A percentile compares a stretch with the other conserved stretches of the same genome.
Conservation (phyloP, 2,329 filamentous ascomycete genomes). For the Paecilomyces variotii region DNA sequence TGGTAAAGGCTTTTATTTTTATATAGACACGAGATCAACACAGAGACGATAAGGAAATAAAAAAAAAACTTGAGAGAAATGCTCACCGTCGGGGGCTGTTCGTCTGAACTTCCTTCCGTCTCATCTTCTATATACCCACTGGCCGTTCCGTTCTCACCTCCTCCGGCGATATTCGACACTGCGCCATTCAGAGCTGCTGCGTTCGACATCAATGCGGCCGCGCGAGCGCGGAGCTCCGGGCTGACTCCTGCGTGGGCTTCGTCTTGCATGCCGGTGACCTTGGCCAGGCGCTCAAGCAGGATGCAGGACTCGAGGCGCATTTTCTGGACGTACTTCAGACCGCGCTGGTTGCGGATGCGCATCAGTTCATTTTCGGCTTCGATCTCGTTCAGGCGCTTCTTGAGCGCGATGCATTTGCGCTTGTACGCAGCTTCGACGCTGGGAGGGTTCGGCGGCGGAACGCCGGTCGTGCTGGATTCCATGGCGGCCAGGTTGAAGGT, state of each 20-base stretch:
- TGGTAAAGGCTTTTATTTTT: neutral
- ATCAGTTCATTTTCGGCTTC: constrained; percentile 85
- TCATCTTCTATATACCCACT: constrained; percentile 29
- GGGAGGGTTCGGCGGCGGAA: constrained; percentile 54
- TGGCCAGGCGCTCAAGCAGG: constrained; percentile 33
- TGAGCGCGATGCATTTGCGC: constrained; percentile 90
- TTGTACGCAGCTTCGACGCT: constrained; percentile 95
- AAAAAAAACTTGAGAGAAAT: neutral
- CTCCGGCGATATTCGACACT: constrained; percentile 3
- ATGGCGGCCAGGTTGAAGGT: constrained; percentile 9
- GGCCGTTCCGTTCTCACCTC: constrained; percentile 11
- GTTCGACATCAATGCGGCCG: constrained; percentile 24
- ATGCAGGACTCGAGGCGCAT: constrained; percentile 58
- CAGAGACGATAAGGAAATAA: neutral
- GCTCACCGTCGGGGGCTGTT: constrained; percentile 36
- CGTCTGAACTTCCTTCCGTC: constrained; percentile 37
- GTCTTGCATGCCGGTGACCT: constrained; percentile 35
- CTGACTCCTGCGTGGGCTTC: constrained; percentile 25
- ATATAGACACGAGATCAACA: neutral
- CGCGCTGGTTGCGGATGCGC: constrained; percentile 66
- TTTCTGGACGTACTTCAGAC: constrained; percentile 83
- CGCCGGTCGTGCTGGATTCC: constrained; percentile 18
- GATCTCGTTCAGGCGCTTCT: constrained; percentile 83
- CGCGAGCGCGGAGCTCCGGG: constrained; percentile 30
- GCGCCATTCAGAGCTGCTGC: constrained; percentile 16